Percentiles rank a stretch among this genome's conserved stretches.
Conservation (phyloP, 495 filamentous ascomycete species). For the Hypoxylon rickii region DNA sequence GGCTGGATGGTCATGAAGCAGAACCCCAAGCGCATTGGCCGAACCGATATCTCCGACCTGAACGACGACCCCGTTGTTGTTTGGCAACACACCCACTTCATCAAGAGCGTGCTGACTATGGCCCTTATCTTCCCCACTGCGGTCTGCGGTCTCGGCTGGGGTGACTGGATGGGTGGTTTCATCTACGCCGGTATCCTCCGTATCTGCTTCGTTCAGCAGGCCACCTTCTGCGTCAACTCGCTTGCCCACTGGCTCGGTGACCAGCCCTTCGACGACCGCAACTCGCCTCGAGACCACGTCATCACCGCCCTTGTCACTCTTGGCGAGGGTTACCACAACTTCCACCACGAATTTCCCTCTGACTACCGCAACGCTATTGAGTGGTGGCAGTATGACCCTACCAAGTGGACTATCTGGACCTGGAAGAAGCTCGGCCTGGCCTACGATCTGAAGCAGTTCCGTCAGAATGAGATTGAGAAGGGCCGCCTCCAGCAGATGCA, state of each 20-base stretch:
- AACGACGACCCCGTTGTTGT: slow-evolving; percentile 94
- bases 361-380: slow-evolving; percentile 99
- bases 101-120: slow-evolving; percentile 88
- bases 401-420: slow-evolving; percentile 95
- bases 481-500: slow-evolving; percentile 94
- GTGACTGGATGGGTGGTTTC: slow-evolving; percentile 88
- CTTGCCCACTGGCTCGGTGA: slow-evolving; percentile 99
- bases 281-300: slow-evolving; percentile 95
- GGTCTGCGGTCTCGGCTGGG: slow-evolving; percentile 85
- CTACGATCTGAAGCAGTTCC: slow-evolving; percentile 96
- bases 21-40: slow-evolving; percentile 90
- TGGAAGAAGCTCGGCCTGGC: slow-evolving; percentile 95
- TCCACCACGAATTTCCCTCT: slow-evolving; percentile 99
- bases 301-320: slow-evolving; percentile 95
- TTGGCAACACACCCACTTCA: slow-evolving; percentile 93
- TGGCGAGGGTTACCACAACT: slow-evolving; percentile 98
- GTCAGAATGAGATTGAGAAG: slow-evolving; percentile 98
- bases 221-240: slow-evolving; percentile 99
- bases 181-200: slow-evolving; percentile 94
- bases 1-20: slow-evolving; percentile 95
- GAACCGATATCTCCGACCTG: slow-evolving; percentile 94
- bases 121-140: slow-evolving; percentile 81
- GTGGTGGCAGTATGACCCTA: slow-evolving; percentile 98
- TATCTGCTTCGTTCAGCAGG: slow-evolving; percentile 97
- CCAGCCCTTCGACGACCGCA: slow-evolving; percentile 98